Base-by-base conservation (phyloP, 2,329 filamentous ascomycete species). In the Pseudofabraea citricarpa region DNA sequence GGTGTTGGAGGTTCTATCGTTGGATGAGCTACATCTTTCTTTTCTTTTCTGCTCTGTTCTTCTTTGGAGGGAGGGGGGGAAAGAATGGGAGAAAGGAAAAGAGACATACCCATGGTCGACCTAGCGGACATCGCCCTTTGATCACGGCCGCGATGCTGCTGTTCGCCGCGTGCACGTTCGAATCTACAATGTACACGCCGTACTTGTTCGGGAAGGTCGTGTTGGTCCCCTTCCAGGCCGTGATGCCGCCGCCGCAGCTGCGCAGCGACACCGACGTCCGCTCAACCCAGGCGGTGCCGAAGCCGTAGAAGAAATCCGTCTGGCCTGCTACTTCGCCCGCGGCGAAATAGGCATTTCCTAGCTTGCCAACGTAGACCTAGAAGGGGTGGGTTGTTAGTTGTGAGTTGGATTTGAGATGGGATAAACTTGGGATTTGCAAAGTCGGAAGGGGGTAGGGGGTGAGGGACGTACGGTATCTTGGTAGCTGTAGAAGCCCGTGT, bases 271-370 rank as follows among this genome's bases (percentile, higher is more conserved):
- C 61, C 0, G 66, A 64, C 2, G 73, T 77, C 3, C 69, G 65
- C 43, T 78, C 69, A 31, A 84, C 68, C 70, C 75, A 85, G 3
- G 75, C 69, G 0, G 81, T 85, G 20, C 81, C 81, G 55, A 84
- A 84, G 7, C 80, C 81, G 55, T 84, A 85, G 16, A 85, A 64
- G 63, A 85, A 85, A 53, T 86, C 83, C 0, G 79, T 84, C 56
- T 85, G 70, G 1, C 82, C 82, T 0, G 77, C 81, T 5, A 85
- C 70, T 26, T 78, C 71, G 41, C 65, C 72, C 26, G 74, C 67
- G 57, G 79, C 72, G 60, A 86, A 80, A 62, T 83, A 85, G 0
- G 75, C 75, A 50, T 83, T 84, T 22, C 75, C 81, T 1, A 83
- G 66, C 56, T 85, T 85, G 41, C 81, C 81, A 13, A 85, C 59